Conservation (phyloP, 225 moss, liverwort and hornwort genomes). For the Bryoerythrophyllum caledonicum region DNA sequence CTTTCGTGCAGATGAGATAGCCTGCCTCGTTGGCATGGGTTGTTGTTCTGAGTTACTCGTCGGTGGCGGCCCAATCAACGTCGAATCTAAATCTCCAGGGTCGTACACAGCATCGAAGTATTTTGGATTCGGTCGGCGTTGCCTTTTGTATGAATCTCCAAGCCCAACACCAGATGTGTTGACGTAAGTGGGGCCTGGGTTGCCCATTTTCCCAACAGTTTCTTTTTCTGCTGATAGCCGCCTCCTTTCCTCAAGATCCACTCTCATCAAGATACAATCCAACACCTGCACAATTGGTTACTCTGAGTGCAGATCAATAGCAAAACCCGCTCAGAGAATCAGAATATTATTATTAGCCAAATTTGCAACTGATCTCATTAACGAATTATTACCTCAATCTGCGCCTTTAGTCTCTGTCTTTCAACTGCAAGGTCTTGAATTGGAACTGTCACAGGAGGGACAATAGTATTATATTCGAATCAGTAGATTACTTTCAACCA, state of each 20-base stretch:
- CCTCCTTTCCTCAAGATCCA: conserved; percentile 50
- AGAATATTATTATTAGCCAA: not conserved
- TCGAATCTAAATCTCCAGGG: not conserved
- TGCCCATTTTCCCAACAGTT: conserved; percentile 10
- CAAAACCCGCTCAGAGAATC: too few species aligned
- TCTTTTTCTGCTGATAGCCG: conserved; percentile 29
- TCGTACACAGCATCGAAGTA: conserved; percentile 49
- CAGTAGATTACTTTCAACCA: not conserved
- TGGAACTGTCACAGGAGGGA: conserved; percentile 26
- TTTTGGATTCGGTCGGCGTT: conserved; percentile 77
- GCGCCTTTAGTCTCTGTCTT: conserved; percentile 36
- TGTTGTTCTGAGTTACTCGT: conserved; percentile 12
- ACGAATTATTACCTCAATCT: conserved; percentile 16
- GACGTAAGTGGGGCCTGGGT: conserved; percentile 11
- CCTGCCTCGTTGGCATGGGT: not conserved
- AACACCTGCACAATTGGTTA: conserved; percentile 46
- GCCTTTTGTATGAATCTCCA: conserved; percentile 52
- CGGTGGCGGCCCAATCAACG: not conserved
- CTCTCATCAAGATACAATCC: conserved; percentile 66
- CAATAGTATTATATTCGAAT: not conserved
- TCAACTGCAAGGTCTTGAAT: conserved; percentile 50
- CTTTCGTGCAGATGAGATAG: not conserved
- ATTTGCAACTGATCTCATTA: not conserved
- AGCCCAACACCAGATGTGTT: conserved; percentile 21
- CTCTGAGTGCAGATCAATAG: too few species aligned